Base-by-base conservation (phyloP, 139 green algal species). In the Haematococcus sp. region DNA sequence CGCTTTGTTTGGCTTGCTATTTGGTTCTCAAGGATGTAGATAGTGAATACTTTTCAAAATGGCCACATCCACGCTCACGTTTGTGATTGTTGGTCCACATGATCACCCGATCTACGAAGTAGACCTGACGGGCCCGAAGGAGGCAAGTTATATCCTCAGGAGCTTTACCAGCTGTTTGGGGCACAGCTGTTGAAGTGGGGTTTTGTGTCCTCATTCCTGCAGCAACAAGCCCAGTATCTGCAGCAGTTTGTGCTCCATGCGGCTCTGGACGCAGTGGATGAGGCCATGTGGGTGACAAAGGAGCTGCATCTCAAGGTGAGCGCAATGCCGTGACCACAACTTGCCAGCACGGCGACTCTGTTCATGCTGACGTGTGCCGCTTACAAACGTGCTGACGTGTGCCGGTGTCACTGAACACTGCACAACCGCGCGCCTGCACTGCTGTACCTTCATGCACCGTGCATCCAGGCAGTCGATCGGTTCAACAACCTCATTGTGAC, bases 221-320 rank as follows among this genome's bases (percentile, higher is more conserved):
- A 93, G 78, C 89, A 96, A 76, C 90, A 97, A 49, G 85, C 93
- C 1, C 87, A 95, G 59, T 97, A 99, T 78, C 81, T 98, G 25
- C 93, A 98, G 75, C 91, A 99, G 70, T 99, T 99, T 84, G 93
- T 99, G 4, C 73, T 98, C 60, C 94, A 98, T 65, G 92, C 93
- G 0, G 81, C 95, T 0, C 78, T 98, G 46, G 95, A 99, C 63
- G 87, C 93, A 19, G 88, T 98, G 16, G 93, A 99, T 51, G 94
- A 98, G 44, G 80, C 82, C 16, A 87, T 94, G 67, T 98, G 94
- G 92, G 71, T 67, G 11, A 91, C 85, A 7, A 90, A 89, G 54
- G 80, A 84, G 46, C 87, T 91, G 69, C 90, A 97, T 76, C 77
- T 97, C 17, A 93, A 93, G 55, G 84, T 89, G 34, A n/a, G 70